Evolutionary conservation across 225 moss, liverwort and hornwort genomes (phyloP).

Genomic region (Pleurozium schreberi): DNA sequence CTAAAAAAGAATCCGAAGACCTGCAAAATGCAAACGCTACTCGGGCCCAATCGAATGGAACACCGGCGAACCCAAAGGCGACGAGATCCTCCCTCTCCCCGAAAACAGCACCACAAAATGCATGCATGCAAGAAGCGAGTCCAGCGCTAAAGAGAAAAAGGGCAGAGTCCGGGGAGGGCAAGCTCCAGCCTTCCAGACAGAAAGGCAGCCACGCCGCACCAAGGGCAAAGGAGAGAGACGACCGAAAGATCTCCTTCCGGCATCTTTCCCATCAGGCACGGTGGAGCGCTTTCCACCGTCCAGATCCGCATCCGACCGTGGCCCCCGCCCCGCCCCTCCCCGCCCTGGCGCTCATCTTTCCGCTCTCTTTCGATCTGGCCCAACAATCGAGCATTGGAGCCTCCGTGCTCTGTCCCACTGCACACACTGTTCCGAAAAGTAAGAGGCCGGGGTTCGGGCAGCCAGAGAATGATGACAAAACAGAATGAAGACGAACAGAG

Average conservation of each 20-base stretch:
- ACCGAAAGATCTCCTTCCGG: constrained; percentile 5
- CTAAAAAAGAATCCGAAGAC: background rate
- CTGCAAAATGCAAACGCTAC: background rate
- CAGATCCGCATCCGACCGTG: background rate
- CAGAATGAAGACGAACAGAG: background rate
- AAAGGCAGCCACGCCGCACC: background rate
- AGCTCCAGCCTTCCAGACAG: background rate
- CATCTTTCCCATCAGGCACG: background rate
- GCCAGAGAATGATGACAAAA: background rate
- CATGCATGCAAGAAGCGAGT: background rate
- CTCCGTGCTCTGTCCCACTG: background rate
- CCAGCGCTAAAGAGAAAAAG: background rate
- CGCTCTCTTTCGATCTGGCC: background rate
- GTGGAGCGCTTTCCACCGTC: constrained; percentile 7
- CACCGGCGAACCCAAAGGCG: background rate
- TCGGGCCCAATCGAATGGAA: background rate
- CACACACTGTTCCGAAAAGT: background rate
- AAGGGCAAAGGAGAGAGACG: background rate
- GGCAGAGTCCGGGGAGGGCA: background rate
- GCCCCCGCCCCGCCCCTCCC: background rate
- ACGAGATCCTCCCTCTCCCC: background rate
- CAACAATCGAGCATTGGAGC: background rate
- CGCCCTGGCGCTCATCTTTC: background rate
- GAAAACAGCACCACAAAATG: background rate
- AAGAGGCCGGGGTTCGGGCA: background rate